These are phyloP conservation scores for Boletus vermiculosoides DNA, from an alignment of 768 basidiomycete genomes.

Conservation along the genomic window DNA sequence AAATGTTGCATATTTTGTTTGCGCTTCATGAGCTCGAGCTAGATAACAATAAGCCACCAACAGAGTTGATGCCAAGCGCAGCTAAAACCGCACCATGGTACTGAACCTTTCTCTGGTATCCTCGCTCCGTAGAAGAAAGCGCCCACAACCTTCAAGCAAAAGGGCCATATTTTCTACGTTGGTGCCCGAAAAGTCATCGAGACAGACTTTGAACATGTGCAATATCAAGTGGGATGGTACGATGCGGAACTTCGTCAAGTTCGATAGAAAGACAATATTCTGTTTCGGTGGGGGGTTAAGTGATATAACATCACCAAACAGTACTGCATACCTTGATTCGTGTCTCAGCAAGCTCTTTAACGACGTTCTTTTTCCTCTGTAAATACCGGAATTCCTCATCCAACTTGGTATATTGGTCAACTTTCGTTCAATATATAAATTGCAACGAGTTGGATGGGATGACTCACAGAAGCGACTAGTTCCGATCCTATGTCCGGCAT, in stretches of 20 bases:
- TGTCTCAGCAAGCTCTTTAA: constrained; percentile 84
- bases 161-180: constrained; percentile 94
- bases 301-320: not conserved
- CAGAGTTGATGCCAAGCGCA: not conserved
- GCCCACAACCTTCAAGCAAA: constrained; percentile 89
- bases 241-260: constrained; percentile 92
- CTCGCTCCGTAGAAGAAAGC: constrained; percentile 85
- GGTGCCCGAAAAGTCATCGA: constrained; percentile 90
- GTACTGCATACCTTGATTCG: constrained; percentile 66
- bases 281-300: constrained; percentile 30
- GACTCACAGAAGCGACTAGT: constrained; percentile 72
- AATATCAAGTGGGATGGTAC: constrained; percentile 90
- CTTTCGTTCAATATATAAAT: not conserved
- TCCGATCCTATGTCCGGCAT: constrained; percentile 93
- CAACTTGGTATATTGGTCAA: constrained; percentile 49
- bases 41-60: constrained; percentile 11
- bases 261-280: constrained; percentile 88
- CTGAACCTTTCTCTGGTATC: constrained; percentile 84
- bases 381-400: constrained; percentile 97
- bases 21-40: constrained; percentile 93
- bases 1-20: constrained; percentile 94
- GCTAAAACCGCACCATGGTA: constrained; percentile 64
- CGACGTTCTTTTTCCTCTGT: constrained; percentile 89
- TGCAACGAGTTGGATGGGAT: not conserved
- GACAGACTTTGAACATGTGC: constrained; percentile 94